Evolutionary conservation across 176 grass and related monocot species (phyloP).

Genomic region (Oryza nivara): DNA sequence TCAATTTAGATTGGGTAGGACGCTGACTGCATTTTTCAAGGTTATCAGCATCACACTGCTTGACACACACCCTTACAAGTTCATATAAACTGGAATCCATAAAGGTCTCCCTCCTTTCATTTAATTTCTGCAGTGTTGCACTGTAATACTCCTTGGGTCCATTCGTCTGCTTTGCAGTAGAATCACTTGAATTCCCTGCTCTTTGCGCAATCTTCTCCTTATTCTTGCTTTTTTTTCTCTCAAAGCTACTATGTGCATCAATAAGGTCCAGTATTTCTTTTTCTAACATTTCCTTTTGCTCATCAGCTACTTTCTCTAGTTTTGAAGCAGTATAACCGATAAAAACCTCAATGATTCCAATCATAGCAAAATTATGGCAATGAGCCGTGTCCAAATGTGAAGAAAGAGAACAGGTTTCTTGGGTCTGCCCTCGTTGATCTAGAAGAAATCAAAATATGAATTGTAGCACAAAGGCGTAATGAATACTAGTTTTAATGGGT

Average conservation of each 20-base stretch:
- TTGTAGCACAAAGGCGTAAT: constrained; percentile 30
- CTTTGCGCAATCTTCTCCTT: constrained; percentile 50
- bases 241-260: constrained; percentile 52
- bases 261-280: constrained; percentile 83
- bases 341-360: constrained; percentile 72
- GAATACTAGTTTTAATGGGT: constrained; percentile 29
- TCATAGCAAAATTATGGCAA: constrained; percentile 49
- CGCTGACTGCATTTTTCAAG: constrained; percentile 47
- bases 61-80: constrained; percentile 59
- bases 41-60: constrained; percentile 43
- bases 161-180: constrained; percentile 49
- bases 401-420: constrained; percentile 55
- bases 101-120: constrained; percentile 62
- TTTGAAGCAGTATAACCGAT: constrained; percentile 63
- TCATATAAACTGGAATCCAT: constrained; percentile 59
- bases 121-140: constrained; percentile 49
- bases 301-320: constrained; percentile 53
- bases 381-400: constrained; percentile 41
- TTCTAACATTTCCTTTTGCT: constrained; percentile 60
- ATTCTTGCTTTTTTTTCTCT: constrained; percentile 58
- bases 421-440: constrained; percentile 64
- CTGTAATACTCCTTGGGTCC: constrained; percentile 53
- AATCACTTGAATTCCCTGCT: constrained; percentile 51
- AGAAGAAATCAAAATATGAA: constrained; percentile 40
- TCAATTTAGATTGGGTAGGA: constrained; percentile 57